Evolutionary conservation across 2,329 filamentous ascomycete species (phyloP).

Genomic region (Tolypocladium endophyticum): DNA sequence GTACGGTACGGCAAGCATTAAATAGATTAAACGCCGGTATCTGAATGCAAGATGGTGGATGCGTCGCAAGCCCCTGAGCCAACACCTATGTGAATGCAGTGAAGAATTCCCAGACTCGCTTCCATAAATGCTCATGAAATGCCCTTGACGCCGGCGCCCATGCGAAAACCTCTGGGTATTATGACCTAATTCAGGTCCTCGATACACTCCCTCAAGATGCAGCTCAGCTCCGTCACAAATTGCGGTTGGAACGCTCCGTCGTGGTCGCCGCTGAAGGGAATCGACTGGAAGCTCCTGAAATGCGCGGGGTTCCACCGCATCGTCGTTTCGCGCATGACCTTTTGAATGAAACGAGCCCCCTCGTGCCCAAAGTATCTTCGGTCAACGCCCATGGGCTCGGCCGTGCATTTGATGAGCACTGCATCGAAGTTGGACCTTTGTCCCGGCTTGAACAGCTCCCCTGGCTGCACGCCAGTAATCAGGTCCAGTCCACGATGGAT

Average conservation of each 20-base stretch:
- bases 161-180: neutral
- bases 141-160: neutral
- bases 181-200: conserved; percentile 5
- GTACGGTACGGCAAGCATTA: neutral
- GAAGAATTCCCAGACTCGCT: neutral
- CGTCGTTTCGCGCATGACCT: conserved; percentile 9
- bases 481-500: conserved; percentile 10
- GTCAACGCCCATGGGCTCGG: conserved; percentile 1
- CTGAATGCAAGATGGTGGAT: neutral
- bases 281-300: conserved; percentile 9
- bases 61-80: neutral
- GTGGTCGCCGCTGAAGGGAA: conserved; percentile 12
- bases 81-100: neutral
- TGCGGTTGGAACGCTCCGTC: conserved; percentile 11
- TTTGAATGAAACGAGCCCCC: conserved; percentile 5
- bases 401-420: conserved; percentile 11
- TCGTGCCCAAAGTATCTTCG: neutral
- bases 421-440: conserved; percentile 9
- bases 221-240: conserved; percentile 10
- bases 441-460: conserved; percentile 8
- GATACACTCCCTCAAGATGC: conserved; percentile 8
- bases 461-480: conserved; percentile 9
- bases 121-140: neutral
- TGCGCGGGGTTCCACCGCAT: conserved; percentile 11
- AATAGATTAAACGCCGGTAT: neutral